Conservation (phyloP, 306 rosid species). For the Acmispon strigosus region DNA sequence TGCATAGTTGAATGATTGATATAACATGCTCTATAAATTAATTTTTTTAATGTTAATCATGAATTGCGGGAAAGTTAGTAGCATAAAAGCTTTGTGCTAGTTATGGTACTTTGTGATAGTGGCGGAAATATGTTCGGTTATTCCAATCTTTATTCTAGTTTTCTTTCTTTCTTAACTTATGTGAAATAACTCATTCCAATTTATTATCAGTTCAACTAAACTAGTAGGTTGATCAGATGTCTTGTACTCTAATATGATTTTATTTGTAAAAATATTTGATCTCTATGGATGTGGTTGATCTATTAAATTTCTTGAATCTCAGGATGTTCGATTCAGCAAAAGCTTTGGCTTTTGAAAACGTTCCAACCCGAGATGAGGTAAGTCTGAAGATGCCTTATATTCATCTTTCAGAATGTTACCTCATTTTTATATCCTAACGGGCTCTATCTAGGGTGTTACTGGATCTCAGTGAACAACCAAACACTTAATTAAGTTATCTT, state of each 20-base stretch:
- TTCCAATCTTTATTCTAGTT: no score
- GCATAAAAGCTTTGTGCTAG: no score
- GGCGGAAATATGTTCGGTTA: no score
- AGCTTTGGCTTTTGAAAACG: constrained; percentile 22
- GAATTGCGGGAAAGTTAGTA: no score
- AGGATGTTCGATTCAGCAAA: constrained; percentile 21
- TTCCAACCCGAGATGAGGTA: constrained; percentile 11
- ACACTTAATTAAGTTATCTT: not conserved
- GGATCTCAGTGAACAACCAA: not conserved
- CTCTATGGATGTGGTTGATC: not conserved
- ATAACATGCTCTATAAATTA: not conserved
- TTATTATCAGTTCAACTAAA: not conserved
- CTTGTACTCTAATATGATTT: not conserved
- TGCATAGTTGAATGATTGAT: not conserved
- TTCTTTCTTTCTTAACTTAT: no score
- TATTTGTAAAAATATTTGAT: not conserved
- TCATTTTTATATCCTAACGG: not conserved
- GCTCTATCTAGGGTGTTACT: not conserved
- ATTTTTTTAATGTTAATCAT: no score
- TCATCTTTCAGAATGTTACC: not conserved
- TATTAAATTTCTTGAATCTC: not conserved
- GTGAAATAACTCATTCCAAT: not conserved
- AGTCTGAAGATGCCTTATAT: not conserved
- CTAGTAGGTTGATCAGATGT: not conserved
- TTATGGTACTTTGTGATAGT: no score